Percentiles rank a stretch among this genome's conserved stretches.
phyloP scores from a whole-genome alignment of 305 asterid species.

The Solanum hybrid region DNA sequence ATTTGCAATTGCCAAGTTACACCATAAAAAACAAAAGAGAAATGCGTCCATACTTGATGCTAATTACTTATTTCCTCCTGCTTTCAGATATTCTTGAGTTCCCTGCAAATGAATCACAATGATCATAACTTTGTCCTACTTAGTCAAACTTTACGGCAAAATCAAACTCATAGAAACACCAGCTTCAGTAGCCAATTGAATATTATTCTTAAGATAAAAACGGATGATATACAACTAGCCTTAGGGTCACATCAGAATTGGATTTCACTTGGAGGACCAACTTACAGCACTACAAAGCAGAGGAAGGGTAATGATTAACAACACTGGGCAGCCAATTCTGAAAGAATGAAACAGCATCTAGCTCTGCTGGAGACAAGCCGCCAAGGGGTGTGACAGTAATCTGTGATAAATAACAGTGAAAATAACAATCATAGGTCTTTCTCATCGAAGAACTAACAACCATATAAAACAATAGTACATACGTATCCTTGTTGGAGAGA shows the following conservation, averaged over 20 bases:
- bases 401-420: constrained; percentile 27
- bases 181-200: neutral
- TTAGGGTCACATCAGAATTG: neutral
- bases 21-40: neutral
- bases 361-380: constrained; percentile 57
- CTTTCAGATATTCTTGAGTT: neutral
- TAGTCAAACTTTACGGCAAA: neutral
- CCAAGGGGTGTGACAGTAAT: constrained; percentile 70
- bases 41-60: neutral
- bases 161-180: neutral
- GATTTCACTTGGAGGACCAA: neutral
- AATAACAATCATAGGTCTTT: neutral
- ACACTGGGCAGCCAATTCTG: constrained; percentile 52
- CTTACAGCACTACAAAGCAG: constrained; percentile 1
- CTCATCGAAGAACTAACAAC: neutral
- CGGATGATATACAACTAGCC: neutral
- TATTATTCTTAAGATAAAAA: neutral
- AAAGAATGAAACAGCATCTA: constrained; percentile 46
- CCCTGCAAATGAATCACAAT: neutral
- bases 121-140: neutral
- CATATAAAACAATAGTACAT: constrained; percentile 14
- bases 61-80: neutral
- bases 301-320: constrained; percentile 22
- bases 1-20: neutral
- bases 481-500: constrained; percentile 75